Evolutionary conservation across 164 flowering plant genomes (phyloP), one percentile per base, ranked within the genome.

Genomic region (Vitis riparia): DNA sequence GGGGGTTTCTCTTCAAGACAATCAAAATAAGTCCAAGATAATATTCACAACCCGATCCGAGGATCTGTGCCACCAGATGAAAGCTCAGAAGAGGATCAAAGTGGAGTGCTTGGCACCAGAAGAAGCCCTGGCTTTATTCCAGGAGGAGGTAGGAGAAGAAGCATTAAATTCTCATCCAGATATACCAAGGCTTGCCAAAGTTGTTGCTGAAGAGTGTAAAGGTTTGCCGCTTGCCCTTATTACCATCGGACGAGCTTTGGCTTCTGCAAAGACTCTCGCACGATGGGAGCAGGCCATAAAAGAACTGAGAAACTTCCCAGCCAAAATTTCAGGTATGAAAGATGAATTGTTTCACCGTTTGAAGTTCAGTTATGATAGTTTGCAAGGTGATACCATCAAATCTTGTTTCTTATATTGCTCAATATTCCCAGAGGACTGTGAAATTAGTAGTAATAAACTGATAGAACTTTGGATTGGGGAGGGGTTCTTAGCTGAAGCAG

Each of bases 171-270:
- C 29, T 66, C 67, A 73, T 66, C 68, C 59, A 9, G 56, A 62
- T 2, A 69, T 77, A 51, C 37, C 47, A 7, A 30, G 12, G 8
- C 50, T 74, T 1, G 75, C 72, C 0, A 11, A 47, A 19, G 12
- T 5, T 14, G 67, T 70, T n/a, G 66, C 67, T 19, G 19, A 44
- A 37, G 48, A 63, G 29, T 76, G 76, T 14, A 7, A 29, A 37
- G 76, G 76, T 32, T 53, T 76, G 48, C 76, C 76, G 7, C 76
- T 77, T 17, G 68, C 71, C 9, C 68, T 76, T 10, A 58, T 61
- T 12, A 60, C 66, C 3, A 59, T 68, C 29, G 75, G 61, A 8
- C 69, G 58, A 8, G 61, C 73, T 15, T 72, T 69, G 73, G 58
- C 68, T 13, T 59, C 19, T 55, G 66, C 56, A 52, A 61, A 14